A percentile compares a stretch with the other conserved stretches of the same genome.
Conservation (phyloP, 2,329 filamentous ascomycete species). For the Lachnellula hyalina region DNA sequence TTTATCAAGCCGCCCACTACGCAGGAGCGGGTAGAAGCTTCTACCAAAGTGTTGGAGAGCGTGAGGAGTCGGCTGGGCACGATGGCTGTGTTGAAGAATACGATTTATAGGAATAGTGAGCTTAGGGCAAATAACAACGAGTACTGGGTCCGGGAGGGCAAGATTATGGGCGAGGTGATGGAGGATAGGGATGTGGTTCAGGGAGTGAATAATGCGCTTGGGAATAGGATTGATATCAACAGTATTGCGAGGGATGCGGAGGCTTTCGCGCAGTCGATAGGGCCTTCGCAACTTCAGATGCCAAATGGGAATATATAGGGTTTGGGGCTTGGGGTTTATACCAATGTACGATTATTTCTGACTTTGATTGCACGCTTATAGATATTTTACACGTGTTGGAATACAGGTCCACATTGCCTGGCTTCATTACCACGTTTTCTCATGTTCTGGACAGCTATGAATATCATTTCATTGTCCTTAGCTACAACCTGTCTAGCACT, state of each 20-base stretch:
- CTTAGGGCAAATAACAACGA: constrained; percentile 60
- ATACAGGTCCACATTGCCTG: too few species aligned
- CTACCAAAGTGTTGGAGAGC: constrained; percentile 50
- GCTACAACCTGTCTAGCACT: too few species aligned
- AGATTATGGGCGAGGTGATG: constrained; percentile 67
- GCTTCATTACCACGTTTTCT: too few species aligned
- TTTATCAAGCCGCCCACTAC: constrained; percentile 58
- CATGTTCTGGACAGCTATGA: too few species aligned
- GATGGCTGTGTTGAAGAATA: constrained; percentile 73
- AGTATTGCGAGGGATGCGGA: constrained; percentile 60
- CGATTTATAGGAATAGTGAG: constrained; percentile 65
- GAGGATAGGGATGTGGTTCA: constrained; percentile 72
- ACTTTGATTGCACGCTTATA: background rate
- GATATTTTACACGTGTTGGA: too few species aligned
- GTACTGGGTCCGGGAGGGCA: constrained; percentile 79
- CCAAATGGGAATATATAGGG: background rate
- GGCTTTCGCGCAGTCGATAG: constrained; percentile 46
- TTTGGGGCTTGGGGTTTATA: background rate
- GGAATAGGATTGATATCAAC: constrained; percentile 57
- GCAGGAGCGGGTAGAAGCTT: constrained; percentile 60
- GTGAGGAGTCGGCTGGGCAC: constrained; percentile 65
- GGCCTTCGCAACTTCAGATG: constrained; percentile 1
- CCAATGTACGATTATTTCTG: background rate
- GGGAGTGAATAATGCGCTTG: constrained; percentile 62
- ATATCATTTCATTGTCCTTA: too few species aligned